Evolutionary conservation across 2,329 filamentous ascomycete genomes (phyloP), one percentile per base, ranked within the genome.

Genomic region (Fusarium poae): DNA sequence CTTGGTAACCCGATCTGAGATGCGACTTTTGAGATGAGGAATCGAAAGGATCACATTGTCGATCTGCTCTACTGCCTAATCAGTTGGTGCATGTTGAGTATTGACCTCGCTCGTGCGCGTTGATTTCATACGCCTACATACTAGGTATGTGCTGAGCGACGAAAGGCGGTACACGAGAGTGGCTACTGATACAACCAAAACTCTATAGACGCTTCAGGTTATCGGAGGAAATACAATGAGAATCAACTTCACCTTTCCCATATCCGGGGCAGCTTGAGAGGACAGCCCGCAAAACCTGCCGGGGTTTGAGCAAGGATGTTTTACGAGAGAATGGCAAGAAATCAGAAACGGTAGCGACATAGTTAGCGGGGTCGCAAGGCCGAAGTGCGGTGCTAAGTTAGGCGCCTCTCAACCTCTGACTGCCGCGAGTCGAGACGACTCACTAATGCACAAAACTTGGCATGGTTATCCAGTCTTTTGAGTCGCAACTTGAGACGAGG

Each of bases 261-360:
- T 67, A 68, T 70, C 72, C 66, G 68, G 68, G 68, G 62, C 71
- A 71, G 62, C 62, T 65, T 65, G 69, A 67, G 65, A 71, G 32
- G 53, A 52, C 25, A 65, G 49, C 13, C 51, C 37, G 51, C 62
- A 63, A 64, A 70, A 70, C 43, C 48, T 25, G 50, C 55, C 13
- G 48, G 62, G 67, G 44, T 35, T 37, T 21, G 23, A 44, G 46
- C 56, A 71, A 65, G 67, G 67, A 35, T 71, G 44, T 58, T 67
- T 48, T 70, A 58, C 62, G 60, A 60, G 57, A 56, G 60, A 43
- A 34, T 52, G 54, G 43, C 46, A 61, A 56, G 59, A 57, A 65
- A 52, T 50, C 57, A 61, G 60, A 61, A 64, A 67, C 62, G 57
- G 59, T 52, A 58, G 64, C 69, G 54, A 62, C 51, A 58, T 46